Conservation (phyloP, 2,329 filamentous ascomycete genomes). For the Chrysoporthe austroafricana region DNA sequence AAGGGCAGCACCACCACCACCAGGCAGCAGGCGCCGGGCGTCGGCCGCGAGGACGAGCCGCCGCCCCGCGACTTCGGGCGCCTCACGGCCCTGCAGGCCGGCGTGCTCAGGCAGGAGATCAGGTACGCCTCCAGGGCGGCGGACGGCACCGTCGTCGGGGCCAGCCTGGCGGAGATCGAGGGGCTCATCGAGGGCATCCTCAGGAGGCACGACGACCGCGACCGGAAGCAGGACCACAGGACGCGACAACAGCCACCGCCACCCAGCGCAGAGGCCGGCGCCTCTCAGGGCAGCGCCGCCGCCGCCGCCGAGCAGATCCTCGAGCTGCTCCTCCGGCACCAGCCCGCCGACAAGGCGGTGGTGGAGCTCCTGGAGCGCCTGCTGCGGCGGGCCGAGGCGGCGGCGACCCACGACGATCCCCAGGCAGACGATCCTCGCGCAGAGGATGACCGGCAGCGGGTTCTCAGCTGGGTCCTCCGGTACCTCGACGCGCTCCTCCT, state of each 20-base stretch:
- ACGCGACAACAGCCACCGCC: background rate
- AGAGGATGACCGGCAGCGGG: conserved; percentile 8
- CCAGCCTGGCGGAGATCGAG: conserved; percentile 5
- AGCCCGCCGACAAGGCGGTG: conserved; percentile 1
- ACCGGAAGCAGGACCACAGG: background rate
- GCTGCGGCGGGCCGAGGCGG: background rate
- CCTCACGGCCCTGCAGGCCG: conserved; percentile 7
- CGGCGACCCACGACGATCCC: too few species aligned
- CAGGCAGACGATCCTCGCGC: background rate
- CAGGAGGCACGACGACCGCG: conserved; percentile 9
- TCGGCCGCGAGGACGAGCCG: background rate
- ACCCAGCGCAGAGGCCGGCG: background rate
- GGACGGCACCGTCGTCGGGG: background rate
- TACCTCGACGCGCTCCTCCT: conserved; percentile 2
- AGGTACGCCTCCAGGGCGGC: background rate
- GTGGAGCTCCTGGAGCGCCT: conserved; percentile 11
- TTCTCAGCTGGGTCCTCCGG: conserved; percentile 15
- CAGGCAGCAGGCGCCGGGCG: background rate
- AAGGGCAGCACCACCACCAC: background rate
- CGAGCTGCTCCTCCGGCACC: background rate
- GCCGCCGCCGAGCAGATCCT: conserved; percentile 5
- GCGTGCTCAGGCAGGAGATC: background rate
- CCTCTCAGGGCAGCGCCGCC: background rate
- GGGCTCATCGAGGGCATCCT: background rate
- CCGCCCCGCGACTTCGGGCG: background rate